Evolutionary conservation across 2,329 filamentous ascomycete genomes (phyloP).

Genomic region (Alternaria triticimaculans): DNA sequence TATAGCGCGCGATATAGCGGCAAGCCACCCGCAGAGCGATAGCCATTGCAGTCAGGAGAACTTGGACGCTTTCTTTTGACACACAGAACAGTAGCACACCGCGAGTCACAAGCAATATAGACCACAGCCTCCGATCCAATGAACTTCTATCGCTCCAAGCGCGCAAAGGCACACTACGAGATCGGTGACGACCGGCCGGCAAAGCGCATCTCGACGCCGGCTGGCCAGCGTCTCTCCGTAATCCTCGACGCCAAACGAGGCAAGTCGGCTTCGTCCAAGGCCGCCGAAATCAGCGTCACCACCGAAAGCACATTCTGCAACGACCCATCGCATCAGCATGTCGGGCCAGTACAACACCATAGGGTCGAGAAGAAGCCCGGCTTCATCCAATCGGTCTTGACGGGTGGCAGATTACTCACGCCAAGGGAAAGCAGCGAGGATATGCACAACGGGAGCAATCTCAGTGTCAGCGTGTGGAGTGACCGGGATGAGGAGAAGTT

Average conservation of each 20-base stretch:
- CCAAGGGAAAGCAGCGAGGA: slow-evolving; percentile 41
- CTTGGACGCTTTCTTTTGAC: not conserved
- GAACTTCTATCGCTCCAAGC: slow-evolving; percentile 35
- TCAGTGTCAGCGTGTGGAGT: slow-evolving; percentile 48
- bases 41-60: not conserved
- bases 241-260: slow-evolving; percentile 45
- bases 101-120: not conserved
- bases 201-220: slow-evolving; percentile 52
- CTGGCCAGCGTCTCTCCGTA: slow-evolving; percentile 50
- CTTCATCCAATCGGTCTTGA: slow-evolving; percentile 26
- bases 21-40: slow-evolving; percentile 9
- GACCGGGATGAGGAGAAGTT: slow-evolving; percentile 45
- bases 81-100: not conserved
- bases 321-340: slow-evolving; percentile 33
- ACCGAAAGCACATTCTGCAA: slow-evolving; percentile 40
- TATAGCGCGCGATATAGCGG: slow-evolving; percentile 11
- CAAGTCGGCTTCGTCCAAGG: slow-evolving; percentile 22
- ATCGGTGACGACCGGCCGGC: slow-evolving; percentile 39
- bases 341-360: slow-evolving; percentile 28
- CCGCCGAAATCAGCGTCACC: slow-evolving; percentile 33
- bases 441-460: slow-evolving; percentile 33
- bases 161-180: slow-evolving; percentile 30
- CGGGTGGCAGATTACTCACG: slow-evolving; percentile 32
- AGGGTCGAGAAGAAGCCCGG: slow-evolving; percentile 21
- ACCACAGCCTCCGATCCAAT: slow-evolving; percentile 16